phyloP scores from a whole-genome alignment of 2,329 filamentous ascomycete species.

The Atkinsonella hypoxylon region DNA sequence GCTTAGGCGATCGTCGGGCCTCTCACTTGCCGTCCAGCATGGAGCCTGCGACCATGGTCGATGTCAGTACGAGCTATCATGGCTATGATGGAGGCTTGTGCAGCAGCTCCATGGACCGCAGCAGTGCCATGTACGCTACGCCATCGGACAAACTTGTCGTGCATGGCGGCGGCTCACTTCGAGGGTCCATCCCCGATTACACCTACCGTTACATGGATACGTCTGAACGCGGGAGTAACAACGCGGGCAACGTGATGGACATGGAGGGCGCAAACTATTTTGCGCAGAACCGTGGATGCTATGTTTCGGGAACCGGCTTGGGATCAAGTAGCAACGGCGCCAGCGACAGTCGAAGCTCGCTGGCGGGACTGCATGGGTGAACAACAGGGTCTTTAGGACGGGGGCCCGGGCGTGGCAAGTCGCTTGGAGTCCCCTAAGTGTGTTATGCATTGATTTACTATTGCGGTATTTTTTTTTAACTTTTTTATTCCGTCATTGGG shows the following conservation, averaged over 20 bases:
- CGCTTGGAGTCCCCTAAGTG: neutral
- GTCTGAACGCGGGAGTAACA: neutral
- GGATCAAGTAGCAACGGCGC: neutral
- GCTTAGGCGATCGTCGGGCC: neutral
- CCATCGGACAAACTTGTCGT: slow-evolving; percentile 8
- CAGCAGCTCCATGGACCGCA: slow-evolving; percentile 2
- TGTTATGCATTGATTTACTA: slow-evolving; percentile 2
- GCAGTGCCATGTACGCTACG: slow-evolving; percentile 8
- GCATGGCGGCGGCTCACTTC: slow-evolving; percentile 8
- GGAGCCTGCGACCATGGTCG: neutral
- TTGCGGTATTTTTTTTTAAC: neutral
- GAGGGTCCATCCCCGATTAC: slow-evolving; percentile 12
- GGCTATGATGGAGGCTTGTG: neutral
- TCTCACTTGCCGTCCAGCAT: neutral
- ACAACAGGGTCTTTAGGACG: neutral
- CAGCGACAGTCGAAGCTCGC: neutral
- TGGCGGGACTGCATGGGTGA: slow-evolving; percentile 2
- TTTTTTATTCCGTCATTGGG: neutral
- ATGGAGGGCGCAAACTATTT: slow-evolving; percentile 5
- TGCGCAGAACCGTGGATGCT: slow-evolving; percentile 1
- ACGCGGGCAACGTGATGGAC: neutral
- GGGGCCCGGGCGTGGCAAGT: neutral
- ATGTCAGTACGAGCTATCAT: neutral
- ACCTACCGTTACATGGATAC: slow-evolving; percentile 21
- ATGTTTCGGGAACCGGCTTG: neutral